Conservation (phyloP, 257 asterid species). For the Forsythia suspensa region DNA sequence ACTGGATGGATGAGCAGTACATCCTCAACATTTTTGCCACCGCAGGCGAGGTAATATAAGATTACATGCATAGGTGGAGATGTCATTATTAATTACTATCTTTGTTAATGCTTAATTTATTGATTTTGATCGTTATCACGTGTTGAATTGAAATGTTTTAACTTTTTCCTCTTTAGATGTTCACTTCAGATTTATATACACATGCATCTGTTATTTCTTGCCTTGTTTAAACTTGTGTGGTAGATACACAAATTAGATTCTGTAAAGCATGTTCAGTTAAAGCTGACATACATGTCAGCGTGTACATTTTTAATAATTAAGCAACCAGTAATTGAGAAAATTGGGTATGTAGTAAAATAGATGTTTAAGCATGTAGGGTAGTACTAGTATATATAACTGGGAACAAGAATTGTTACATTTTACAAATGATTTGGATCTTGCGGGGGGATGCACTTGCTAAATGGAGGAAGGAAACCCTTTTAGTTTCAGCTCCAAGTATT, state of each 20-base stretch:
- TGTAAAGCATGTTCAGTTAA: neutral
- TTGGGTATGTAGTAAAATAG: neutral
- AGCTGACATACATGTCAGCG: neutral
- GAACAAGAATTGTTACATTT: neutral
- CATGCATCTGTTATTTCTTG: neutral
- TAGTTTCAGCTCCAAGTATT: neutral
- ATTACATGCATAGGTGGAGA: neutral
- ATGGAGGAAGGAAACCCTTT: neutral
- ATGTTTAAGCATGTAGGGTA: neutral
- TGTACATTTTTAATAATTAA: neutral
- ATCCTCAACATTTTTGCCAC: slow-evolving; percentile 48
- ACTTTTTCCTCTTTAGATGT: neutral
- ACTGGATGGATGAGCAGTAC: slow-evolving; percentile 92
- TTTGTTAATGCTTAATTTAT: neutral
- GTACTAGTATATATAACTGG: neutral
- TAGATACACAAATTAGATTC: neutral
- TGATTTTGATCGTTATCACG: neutral
- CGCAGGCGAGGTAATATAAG: slow-evolving; percentile 64
- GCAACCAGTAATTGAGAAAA: neutral
- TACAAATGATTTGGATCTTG: neutral
- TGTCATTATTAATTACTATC: neutral
- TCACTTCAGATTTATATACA: neutral
- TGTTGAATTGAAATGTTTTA: neutral
- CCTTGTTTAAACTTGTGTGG: neutral
- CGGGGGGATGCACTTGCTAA: neutral